Evolutionary conservation across 2,329 filamentous ascomycete genomes (phyloP).

Genomic region (Iodosphaeria phyllophila): DNA sequence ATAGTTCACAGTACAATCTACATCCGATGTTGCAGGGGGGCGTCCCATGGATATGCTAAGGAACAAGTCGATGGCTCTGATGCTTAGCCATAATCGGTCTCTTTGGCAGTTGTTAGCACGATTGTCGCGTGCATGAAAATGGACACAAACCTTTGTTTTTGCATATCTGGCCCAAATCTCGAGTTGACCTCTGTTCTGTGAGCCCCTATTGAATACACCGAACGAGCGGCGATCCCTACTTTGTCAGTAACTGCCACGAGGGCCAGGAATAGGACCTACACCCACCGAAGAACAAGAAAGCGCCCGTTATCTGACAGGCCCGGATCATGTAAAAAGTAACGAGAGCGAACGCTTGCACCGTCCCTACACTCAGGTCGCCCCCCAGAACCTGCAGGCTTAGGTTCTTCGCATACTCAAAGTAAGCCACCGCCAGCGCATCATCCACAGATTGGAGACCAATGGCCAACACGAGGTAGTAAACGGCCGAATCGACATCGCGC

Average conservation of each 20-base stretch:
- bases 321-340: constrained; percentile 34
- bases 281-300: constrained; percentile 37
- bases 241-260: too few species aligned
- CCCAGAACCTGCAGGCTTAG: constrained; percentile 24
- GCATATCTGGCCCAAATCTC: constrained; percentile 24
- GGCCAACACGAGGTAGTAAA: constrained; percentile 30
- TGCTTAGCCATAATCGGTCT: constrained; percentile 33
- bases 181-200: constrained; percentile 34
- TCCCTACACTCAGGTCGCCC: constrained; percentile 26
- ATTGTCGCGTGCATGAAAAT: too few species aligned
- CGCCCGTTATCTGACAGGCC: constrained; percentile 34
- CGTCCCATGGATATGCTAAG: constrained; percentile 34
- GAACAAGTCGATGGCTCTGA: constrained; percentile 31
- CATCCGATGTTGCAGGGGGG: constrained; percentile 31
- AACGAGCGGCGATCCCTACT: constrained; percentile 28
- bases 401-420: constrained; percentile 30
- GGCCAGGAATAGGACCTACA: too few species aligned
- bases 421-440: constrained; percentile 21
- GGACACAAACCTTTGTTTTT: too few species aligned
- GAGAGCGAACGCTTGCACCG: constrained; percentile 29
- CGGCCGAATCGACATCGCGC: constrained; percentile 10
- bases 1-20: constrained; percentile 34
- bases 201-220: constrained; percentile 32
- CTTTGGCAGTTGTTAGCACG: too few species aligned
- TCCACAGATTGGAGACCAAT: constrained; percentile 25